Evolutionary conservation across 2,329 filamentous ascomycete genomes (phyloP), one percentile per base, ranked within the genome.

Genomic region (Neophaeococcomyces aloes): DNA sequence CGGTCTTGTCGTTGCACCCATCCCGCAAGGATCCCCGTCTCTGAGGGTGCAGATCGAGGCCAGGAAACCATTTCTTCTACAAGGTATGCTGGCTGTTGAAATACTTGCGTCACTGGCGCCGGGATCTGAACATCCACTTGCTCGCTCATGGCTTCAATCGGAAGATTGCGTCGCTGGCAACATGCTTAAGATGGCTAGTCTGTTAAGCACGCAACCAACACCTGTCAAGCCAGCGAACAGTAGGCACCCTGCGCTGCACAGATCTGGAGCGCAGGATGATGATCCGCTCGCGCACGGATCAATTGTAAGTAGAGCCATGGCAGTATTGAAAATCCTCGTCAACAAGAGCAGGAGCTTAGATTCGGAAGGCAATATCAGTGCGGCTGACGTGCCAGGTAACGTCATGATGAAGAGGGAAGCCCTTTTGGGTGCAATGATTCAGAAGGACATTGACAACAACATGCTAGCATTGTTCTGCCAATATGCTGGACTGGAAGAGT

Each of bases 11-110:
- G 83, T 96, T 44, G 84, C 85, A 5, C 79, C 88, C 1, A 71
- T 96, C 27, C 91, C 91, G 0, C 85, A 89, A 32, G 49, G 42
- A 23, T 47, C 52, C n/a, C 47, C 39, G 25, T 72, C 73, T 13
- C 76, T 79, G 29, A 73, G 75, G 13, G 75, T 79, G 0, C 72
- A 87, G 4, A 76, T 91, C 4, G 87, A 95, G 59, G 78, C 77
- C 3, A 79, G 91, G 45, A 94, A 94, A 62, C 83, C 91, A 0
- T 81, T 86, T 56, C 67, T 98, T 8, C 91, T 94, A 74, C 91
- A 98, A 64, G 88, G 87, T 1, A 76, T 96, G 55, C 71, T 96
- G 4, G 84, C 87, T 1, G 88, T 86, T 0, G 88, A 96, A 53
- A 93, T 96, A 40, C 67, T 96, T 2, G 79, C 86, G 0, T 80